phyloP scores from a whole-genome alignment of 331 rosid genomes.

The Pyrus hybrid region DNA sequence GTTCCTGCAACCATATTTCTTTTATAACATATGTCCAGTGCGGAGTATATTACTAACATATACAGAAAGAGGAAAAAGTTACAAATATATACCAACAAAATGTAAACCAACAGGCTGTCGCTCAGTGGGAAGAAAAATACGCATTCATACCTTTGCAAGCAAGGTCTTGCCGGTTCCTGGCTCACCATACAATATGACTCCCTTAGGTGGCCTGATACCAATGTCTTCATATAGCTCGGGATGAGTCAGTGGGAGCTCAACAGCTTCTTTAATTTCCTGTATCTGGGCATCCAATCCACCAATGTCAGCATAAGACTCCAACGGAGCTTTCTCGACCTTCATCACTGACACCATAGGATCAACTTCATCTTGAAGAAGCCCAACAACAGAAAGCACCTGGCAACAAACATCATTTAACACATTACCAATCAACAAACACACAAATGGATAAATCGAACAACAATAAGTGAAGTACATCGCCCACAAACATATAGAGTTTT shows the following conservation, averaged over 20 bases:
- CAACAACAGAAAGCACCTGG: slow-evolving; percentile 95
- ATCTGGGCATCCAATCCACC: slow-evolving; percentile 99
- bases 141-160: slow-evolving; percentile 72
- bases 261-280: slow-evolving; percentile 98
- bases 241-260: slow-evolving; percentile 93
- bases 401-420: background rate
- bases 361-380: slow-evolving; percentile 97
- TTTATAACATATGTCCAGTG: background rate
- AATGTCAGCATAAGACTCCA: slow-evolving; percentile 93
- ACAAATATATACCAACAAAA: background rate
- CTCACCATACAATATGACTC: slow-evolving; percentile 91
- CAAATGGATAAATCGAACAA: background rate
- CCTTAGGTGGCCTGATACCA: slow-evolving; percentile 98
- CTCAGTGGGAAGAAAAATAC: background rate
- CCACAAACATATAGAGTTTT: background rate
- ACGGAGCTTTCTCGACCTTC: slow-evolving; percentile 97
- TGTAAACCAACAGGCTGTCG: background rate
- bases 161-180: slow-evolving; percentile 98
- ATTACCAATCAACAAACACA: background rate
- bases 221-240: slow-evolving; percentile 96
- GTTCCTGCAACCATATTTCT: background rate
- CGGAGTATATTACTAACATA: background rate
- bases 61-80: background rate
- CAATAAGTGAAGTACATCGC: background rate
- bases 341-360: slow-evolving; percentile 99